phyloP scores from a whole-genome alignment of 1,284 basidiomycete genomes.

The Ganoderma resinaceum region DNA sequence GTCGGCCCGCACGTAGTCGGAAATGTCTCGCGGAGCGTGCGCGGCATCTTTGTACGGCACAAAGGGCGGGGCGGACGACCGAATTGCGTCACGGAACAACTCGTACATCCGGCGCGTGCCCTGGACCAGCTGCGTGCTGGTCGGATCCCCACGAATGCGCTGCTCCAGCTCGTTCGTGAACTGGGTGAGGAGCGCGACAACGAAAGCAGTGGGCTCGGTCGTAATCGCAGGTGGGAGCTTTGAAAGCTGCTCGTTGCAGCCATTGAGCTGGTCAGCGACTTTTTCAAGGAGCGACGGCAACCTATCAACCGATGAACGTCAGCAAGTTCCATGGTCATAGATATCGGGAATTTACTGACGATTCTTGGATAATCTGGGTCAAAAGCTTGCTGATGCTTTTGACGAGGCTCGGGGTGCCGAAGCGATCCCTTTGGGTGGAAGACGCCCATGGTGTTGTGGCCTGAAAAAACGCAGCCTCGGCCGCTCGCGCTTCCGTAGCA shows the following conservation, averaged over 20 bases:
- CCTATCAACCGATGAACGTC: slow-evolving; percentile 41
- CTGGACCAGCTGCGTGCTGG: slow-evolving; percentile 24
- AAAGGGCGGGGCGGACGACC: slow-evolving; percentile 48
- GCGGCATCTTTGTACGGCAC: slow-evolving; percentile 26
- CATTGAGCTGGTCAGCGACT: slow-evolving; percentile 46
- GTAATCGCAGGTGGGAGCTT: slow-evolving; percentile 50
- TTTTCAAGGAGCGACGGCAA: slow-evolving; percentile 46
- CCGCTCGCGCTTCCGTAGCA: slow-evolving; percentile 45
- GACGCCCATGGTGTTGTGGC: slow-evolving; percentile 57
- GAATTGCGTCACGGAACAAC: slow-evolving; percentile 17
- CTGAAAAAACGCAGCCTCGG: slow-evolving; percentile 55
- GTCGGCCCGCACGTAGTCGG: slow-evolving; percentile 34
- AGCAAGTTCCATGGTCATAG: not conserved
- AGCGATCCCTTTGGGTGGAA: slow-evolving; percentile 49
- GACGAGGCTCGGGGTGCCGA: slow-evolving; percentile 66
- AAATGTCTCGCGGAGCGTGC: slow-evolving; percentile 20
- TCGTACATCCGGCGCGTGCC: slow-evolving; percentile 15
- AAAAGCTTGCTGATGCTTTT: slow-evolving; percentile 58
- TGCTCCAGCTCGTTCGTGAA: slow-evolving; percentile 51
- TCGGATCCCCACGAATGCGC: slow-evolving; percentile 43
- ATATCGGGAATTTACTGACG: slow-evolving; percentile 4
- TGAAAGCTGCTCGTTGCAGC: slow-evolving; percentile 45
- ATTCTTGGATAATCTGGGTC: slow-evolving; percentile 38
- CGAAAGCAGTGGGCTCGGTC: slow-evolving; percentile 52
- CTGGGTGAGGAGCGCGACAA: slow-evolving; percentile 51